Percentiles rank a stretch among this genome's conserved stretches.
phyloP scores from a whole-genome alignment of 805 yeast genomes.

The Saturnispora halmiae region DNA sequence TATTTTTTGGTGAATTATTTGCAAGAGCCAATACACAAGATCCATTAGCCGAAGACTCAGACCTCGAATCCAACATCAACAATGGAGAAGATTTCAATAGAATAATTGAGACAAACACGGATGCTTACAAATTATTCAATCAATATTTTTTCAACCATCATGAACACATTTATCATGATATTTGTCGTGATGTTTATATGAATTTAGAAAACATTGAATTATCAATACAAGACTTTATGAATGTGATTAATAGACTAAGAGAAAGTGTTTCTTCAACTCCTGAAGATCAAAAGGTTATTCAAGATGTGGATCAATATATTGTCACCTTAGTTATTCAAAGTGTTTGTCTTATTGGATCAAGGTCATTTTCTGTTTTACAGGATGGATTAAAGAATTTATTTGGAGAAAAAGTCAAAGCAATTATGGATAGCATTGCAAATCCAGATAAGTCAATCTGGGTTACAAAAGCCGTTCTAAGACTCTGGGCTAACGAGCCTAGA shows the following conservation, averaged over 20 bases:
- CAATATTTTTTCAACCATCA: constrained; percentile 29
- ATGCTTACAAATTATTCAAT: constrained; percentile 25
- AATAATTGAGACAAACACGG: constrained; percentile 19
- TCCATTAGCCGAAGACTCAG: constrained; percentile 12
- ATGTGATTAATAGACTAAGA: constrained; percentile 20
- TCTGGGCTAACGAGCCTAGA: constrained; percentile 59
- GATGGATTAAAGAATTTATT: constrained; percentile 35
- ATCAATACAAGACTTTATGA: constrained; percentile 23
- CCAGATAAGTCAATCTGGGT: constrained; percentile 34
- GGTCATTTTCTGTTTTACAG: constrained; percentile 74
- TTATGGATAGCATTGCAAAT: constrained; percentile 21
- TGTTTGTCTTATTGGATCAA: constrained; percentile 72
- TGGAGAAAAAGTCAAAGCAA: constrained; percentile 22
- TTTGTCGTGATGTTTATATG: constrained; percentile 27
- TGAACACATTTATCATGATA: constrained; percentile 27
- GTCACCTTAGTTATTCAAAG: constrained; percentile 59
- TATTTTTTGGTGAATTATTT: constrained; percentile 27
- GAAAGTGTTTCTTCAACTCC: constrained; percentile 14
- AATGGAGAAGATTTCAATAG: constrained; percentile 14
- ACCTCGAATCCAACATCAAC: constrained; percentile 13
- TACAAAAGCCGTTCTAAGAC: constrained; percentile 47
- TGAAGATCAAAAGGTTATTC: constrained; percentile 13
- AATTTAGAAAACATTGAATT: constrained; percentile 26
- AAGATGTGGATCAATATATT: constrained; percentile 33
- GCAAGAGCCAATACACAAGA: constrained; percentile 15